Base-by-base conservation (phyloP, 345 rosid genomes). In the Anastatica hierochuntica region DNA sequence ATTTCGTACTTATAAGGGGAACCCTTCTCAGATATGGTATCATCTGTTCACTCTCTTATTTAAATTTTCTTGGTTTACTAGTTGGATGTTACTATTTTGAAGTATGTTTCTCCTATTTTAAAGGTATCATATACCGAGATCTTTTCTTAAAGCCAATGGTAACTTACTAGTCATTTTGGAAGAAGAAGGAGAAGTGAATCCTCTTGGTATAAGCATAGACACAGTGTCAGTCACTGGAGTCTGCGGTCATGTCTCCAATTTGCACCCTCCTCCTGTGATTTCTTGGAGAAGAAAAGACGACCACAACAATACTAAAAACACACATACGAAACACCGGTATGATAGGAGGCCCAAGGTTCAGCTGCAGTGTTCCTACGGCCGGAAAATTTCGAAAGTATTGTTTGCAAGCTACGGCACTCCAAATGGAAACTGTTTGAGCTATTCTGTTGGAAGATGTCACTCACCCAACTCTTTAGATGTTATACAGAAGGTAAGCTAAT, bases 21-120 rank as follows among this genome's bases (percentile, higher is more conserved):
- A 5, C 30, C 82, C 96, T 64, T 82, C 90, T 49, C 90, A 88
- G 67, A 69, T 49, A 53, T 76, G 97, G 88, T 84, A 56, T 23
- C 56, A 27, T 52, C 31, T 53, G n/a, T 41, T 14, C 11, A 61
- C 54, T 14, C n/a, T 14, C 14, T 10, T 40, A 9, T 34, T 16
- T 12, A 30, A 31, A 36, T 40, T 1, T 20, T 55, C 44, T 50
- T 46, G 17, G 35, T 31, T 18, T 39, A 11, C 12, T 8, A 19
- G 26, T 10, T 16, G 14, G 42, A 29, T 47, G 11, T 10, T 1
- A 10, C 6, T 6, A 14, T 66, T 7, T 29, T 40, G 46, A 48
- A 54, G 40, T 51, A 30, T 58, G 42, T 13, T n/a, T 40, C 53
- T 56, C 38, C 24, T 16, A 2, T 10, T 10, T 41, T 15, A 11